Evolutionary conservation across 1,284 basidiomycete species (phyloP), one percentile per base, ranked within the genome.

Genomic region (Ceratobasidium sp.): DNA sequence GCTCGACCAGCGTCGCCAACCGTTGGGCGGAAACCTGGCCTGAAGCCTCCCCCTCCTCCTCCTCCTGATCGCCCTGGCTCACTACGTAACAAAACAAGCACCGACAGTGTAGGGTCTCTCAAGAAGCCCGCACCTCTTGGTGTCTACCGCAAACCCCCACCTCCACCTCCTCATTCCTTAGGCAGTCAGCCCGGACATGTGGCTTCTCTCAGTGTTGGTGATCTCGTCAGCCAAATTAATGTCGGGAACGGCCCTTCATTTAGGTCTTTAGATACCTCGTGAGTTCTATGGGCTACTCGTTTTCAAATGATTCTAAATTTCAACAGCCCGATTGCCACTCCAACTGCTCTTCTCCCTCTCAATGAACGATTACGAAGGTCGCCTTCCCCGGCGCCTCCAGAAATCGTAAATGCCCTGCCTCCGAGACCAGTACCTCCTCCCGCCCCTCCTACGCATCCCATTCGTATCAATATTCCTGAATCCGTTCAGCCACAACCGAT

Each of bases 401-500:
- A 74, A 51, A 28, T 31, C 26, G 37, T 33, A 23, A 42, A 31
- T 4, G 13, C 58, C 15, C 58, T 53, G 31, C 20, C 60, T 53
- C 71, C 71, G 15, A 49, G 56, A 26, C 39, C 60, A 45, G 23
- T 17, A n/a, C 31, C 71, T 28, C 42, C 56, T 20, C 45, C 56
- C 31, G 33, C 53, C 23, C 68, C 68, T 33, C 68, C 68, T 31
- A n/a, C 42, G 20, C 47, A 61, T 31, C 71, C 71, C 6, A 74
- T 74, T 61, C 71, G 71, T 17, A 74, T 74, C 28, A 74, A 63
- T 53, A 74, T 74, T 20, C 71, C 71, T 15, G 71, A 74, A 10
- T 37, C 58, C 15, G 26, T 49, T 11, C 45, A 63, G 28, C 45
- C 47, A 17, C 56, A 63, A n/a, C 58, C 71, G 23, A 6, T 37